Evolutionary conservation across 805 yeast species (phyloP).

Genomic region (Suhomyces prunicola): DNA sequence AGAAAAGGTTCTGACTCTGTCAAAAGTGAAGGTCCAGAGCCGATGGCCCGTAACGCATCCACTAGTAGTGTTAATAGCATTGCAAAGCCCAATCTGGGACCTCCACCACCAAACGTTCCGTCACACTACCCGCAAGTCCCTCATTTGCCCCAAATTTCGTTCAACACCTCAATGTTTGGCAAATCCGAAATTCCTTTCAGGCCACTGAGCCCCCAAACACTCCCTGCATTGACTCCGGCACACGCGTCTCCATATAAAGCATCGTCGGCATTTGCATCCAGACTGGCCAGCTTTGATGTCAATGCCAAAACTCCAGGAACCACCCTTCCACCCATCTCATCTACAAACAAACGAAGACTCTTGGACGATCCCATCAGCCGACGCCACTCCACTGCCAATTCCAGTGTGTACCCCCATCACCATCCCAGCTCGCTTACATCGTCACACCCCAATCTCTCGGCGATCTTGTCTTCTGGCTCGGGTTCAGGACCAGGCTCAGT

Average conservation of each 20-base stretch:
- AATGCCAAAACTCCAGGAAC: not conserved
- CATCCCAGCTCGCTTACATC: constrained; percentile 5
- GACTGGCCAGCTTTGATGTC: constrained; percentile 7
- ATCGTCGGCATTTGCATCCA: constrained; percentile 1
- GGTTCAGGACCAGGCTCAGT: not conserved
- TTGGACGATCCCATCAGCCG: constrained; percentile 13
- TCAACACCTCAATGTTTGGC: constrained; percentile 42
- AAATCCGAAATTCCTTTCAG: constrained; percentile 7
- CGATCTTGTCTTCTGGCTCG: constrained; percentile 2
- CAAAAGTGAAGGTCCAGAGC: not conserved
- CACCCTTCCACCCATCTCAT: constrained; percentile 12
- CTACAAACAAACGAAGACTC: constrained; percentile 12
- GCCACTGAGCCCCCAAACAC: constrained; percentile 1
- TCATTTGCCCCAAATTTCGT: constrained; percentile 21
- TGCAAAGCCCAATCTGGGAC: not conserved
- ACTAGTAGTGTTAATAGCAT: not conserved
- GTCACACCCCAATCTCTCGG: constrained; percentile 10
- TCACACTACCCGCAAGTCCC: not conserved
- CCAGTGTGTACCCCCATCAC: constrained; percentile 3
- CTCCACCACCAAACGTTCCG: not conserved
- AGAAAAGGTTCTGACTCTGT: not conserved
- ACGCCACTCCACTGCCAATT: constrained; percentile 13
- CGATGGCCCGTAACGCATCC: not conserved
- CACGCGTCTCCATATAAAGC: not conserved
- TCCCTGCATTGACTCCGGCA: constrained; percentile 7